Evolutionary conservation across 2,329 filamentous ascomycete genomes (phyloP), one percentile per base, ranked within the genome.

Genomic region (Dendrostoma leiphaemia): DNA sequence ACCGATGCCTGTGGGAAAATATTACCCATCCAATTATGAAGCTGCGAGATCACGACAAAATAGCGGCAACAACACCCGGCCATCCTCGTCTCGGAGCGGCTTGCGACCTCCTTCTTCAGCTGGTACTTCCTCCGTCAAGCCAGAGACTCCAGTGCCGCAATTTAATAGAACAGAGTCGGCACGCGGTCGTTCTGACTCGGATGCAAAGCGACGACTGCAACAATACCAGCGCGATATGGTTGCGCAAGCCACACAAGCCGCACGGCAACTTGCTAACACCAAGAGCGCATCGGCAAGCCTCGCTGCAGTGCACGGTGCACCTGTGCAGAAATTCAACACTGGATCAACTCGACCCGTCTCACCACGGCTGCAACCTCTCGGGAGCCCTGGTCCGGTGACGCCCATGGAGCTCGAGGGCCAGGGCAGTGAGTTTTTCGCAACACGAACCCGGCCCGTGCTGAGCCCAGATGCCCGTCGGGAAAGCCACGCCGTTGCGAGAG

Each of bases 151-250:
- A 35, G 61, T 71, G 3, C 64, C 69, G 10, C 63, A 58, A 50
- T 21, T 48, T 24, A 51, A 60, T 46, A 57, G 59, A 32, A 28
- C 51, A 40, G 52, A 65, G 15, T 54, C 62, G 5, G 35, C 61
- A 15, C 69, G 73, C 41, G 61, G 68, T 8, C 69, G 74, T 43
- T 69, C 71, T 48, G 69, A 71, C 32, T 74, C 74, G 0, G 81
- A 84, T 51, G 72, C 76, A 19, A 77, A 77, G 54, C 74, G 74
- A 26, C 76, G 75, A 55, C 59, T 84, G 34, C 76, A 79, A 61
- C 80, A 85, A 60, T 85, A 85, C 59, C 79, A 84, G 61, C 73
- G 79, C 46, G 81, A 84, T 53, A 84, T 85, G 81, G 77, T 84
- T 45, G 76, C 78, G 1, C 82, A 84, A 62, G 79, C 81, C 7